A percentile compares a stretch with the other conserved stretches of the same genome.
Conservation (phyloP, 306 rosid species). For the Lotus japonicus region DNA sequence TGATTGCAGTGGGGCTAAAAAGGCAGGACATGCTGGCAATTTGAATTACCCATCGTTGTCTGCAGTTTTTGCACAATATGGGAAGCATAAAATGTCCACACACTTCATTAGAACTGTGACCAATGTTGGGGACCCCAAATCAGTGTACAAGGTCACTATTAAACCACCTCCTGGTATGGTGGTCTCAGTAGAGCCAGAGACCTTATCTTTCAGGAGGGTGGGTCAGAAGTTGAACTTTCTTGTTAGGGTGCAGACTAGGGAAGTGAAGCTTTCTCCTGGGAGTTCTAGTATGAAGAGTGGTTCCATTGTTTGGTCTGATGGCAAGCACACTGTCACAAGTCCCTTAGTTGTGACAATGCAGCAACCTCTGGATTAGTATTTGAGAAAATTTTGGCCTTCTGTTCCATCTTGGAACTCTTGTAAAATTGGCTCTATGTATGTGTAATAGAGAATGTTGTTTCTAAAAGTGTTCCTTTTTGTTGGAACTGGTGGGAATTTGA, state of each 20-base stretch:
- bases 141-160: slow-evolving; percentile 50
- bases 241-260: slow-evolving; percentile 67
- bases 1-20: slow-evolving; percentile 64
- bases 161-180: slow-evolving; percentile 48
- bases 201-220: slow-evolving; percentile 51
- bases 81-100: slow-evolving; percentile 64
- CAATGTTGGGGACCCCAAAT: slow-evolving; percentile 71
- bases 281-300: slow-evolving; percentile 58
- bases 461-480: slow-evolving; percentile 21
- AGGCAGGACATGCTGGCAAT: slow-evolving; percentile 75
- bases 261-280: slow-evolving; percentile 65
- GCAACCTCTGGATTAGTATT: slow-evolving; percentile 58
- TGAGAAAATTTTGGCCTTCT: slow-evolving; percentile 28
- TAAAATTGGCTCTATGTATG: slow-evolving; percentile 29
- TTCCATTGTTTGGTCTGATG: slow-evolving; percentile 72
- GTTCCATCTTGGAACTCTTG: slow-evolving; percentile 29
- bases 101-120: slow-evolving; percentile 83
- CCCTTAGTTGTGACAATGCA: slow-evolving; percentile 88
- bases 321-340: slow-evolving; percentile 72
- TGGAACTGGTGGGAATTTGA: slow-evolving; percentile 45
- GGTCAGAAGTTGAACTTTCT: slow-evolving; percentile 82
- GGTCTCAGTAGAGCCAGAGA: slow-evolving; percentile 73
- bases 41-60: slow-evolving; percentile 78
- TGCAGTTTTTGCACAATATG: slow-evolving; percentile 74
- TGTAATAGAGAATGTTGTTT: slow-evolving; percentile 30